Evolutionary conservation across 2,329 filamentous ascomycete genomes (phyloP).

Genomic region (Stemphylium lycopersici): DNA sequence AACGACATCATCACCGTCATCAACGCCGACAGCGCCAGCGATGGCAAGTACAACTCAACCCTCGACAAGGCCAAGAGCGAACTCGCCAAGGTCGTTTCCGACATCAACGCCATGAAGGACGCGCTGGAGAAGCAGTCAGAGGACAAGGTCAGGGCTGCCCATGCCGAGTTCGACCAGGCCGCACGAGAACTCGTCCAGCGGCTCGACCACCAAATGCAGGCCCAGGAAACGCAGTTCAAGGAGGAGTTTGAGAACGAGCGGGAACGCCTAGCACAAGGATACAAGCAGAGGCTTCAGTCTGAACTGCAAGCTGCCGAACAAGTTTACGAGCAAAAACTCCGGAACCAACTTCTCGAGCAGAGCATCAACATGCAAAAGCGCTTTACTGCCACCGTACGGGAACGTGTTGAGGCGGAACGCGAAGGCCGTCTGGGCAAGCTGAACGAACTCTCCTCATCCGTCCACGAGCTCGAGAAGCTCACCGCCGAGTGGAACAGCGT

Average conservation of each 20-base stretch:
- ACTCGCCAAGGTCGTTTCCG: constrained; percentile 75
- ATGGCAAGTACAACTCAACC: constrained; percentile 76
- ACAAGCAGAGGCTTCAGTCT: constrained; percentile 78
- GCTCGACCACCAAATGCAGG: constrained; percentile 81
- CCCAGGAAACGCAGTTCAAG: constrained; percentile 82
- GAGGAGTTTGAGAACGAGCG: constrained; percentile 89
- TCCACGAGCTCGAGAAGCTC: constrained; percentile 84
- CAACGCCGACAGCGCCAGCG: constrained; percentile 78
- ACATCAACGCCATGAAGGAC: constrained; percentile 76
- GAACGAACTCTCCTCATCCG: constrained; percentile 75
- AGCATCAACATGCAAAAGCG: constrained; percentile 85
- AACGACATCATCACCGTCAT: constrained; percentile 95
- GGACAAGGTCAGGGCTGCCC: constrained; percentile 71
- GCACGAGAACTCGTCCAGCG: constrained; percentile 86
- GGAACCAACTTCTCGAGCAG: constrained; percentile 89
- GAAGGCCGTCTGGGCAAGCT: constrained; percentile 86
- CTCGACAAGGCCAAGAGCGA: constrained; percentile 87
- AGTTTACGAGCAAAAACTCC: constrained; percentile 79
- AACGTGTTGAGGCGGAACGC: constrained; percentile 86
- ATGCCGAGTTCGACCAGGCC: constrained; percentile 82
- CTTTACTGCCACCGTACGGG: constrained; percentile 78
- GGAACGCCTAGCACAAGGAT: constrained; percentile 75
- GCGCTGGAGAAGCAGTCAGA: constrained; percentile 74
- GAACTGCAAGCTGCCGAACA: constrained; percentile 81
- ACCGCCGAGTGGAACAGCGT: constrained; percentile 90